Conservation (phyloP, 2,329 filamentous ascomycete genomes). For the Bipolaris cookei region DNA sequence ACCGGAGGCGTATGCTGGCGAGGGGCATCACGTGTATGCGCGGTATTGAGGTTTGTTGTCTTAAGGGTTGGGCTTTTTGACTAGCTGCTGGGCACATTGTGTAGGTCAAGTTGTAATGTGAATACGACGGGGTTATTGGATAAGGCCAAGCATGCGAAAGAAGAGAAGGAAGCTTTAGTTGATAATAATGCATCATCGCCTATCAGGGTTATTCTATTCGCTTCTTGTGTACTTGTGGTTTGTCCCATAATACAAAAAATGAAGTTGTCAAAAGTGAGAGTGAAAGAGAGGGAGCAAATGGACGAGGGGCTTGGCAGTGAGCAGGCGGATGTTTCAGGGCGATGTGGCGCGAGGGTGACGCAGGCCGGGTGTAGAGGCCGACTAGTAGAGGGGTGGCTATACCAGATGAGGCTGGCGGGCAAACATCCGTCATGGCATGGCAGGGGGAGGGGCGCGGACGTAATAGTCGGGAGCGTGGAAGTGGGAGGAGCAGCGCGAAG, state of each 20-base stretch:
- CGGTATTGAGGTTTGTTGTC: conserved; percentile 36
- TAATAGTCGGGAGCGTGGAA: conserved; percentile 2
- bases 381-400: not conserved
- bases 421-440: conserved; percentile 10
- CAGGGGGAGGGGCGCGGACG: conserved; percentile 8
- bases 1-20: conserved; percentile 38
- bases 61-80: not conserved
- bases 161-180: not conserved
- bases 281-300: not conserved
- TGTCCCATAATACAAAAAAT: no score
- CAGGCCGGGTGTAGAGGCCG: conserved; percentile 10
- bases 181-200: not conserved
- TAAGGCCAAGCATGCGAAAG: not conserved
- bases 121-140: conserved; percentile 8
- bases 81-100: not conserved
- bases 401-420: conserved; percentile 9
- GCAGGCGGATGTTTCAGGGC: conserved; percentile 6
- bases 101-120: not conserved
- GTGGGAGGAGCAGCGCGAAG: conserved; percentile 1
- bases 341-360: conserved; percentile 1
- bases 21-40: conserved; percentile 45
- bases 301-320: not conserved
- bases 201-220: not conserved
- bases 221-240: not conserved
- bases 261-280: not conserved